These are phyloP conservation scores for sweet orange (Citrus sinensis) DNA, from an alignment of 345 rosid genomes.

Conservation along the genomic window DNA sequence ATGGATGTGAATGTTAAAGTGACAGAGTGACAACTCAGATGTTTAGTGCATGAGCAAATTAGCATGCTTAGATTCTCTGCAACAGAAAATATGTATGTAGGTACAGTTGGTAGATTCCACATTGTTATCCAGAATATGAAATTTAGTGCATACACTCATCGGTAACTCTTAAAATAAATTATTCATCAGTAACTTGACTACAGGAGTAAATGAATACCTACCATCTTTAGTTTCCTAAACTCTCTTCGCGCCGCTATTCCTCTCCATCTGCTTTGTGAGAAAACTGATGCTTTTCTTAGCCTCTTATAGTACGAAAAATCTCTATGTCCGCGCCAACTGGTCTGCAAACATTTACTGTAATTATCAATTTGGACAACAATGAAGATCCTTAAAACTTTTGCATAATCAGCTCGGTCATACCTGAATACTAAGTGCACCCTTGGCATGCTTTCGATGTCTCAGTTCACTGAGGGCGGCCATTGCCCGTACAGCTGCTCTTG, in stretches of 20 bases:
- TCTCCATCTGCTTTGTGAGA: constrained; percentile 40
- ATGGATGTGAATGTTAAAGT: background rate
- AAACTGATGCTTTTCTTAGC: constrained; percentile 38
- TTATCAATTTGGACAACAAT: constrained; percentile 7
- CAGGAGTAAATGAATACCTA: constrained; percentile 21
- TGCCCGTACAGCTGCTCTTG: constrained; percentile 52
- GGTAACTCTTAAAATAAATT: constrained; percentile 1
- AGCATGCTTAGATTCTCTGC: background rate
- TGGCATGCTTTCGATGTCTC: constrained; percentile 26
- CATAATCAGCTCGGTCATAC: constrained; percentile 25
- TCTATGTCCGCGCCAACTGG: constrained; percentile 55
- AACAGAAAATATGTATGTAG: background rate
- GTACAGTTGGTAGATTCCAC: background rate
- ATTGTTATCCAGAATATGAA: background rate
- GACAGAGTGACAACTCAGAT: background rate
- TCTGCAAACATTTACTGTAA: constrained; percentile 34
- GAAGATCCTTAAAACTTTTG: constrained; percentile 7
- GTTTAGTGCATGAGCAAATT: background rate
- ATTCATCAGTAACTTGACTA: background rate
- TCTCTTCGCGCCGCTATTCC: constrained; percentile 34
- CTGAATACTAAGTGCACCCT: constrained; percentile 59
- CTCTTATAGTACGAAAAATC: constrained; percentile 45
- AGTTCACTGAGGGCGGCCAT: constrained; percentile 45
- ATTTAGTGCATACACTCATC: background rate
- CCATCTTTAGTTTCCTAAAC: constrained; percentile 31